These are phyloP conservation scores for Didymella lethalis DNA, from an alignment of 2,329 filamentous ascomycete species.

Conservation along the genomic window DNA sequence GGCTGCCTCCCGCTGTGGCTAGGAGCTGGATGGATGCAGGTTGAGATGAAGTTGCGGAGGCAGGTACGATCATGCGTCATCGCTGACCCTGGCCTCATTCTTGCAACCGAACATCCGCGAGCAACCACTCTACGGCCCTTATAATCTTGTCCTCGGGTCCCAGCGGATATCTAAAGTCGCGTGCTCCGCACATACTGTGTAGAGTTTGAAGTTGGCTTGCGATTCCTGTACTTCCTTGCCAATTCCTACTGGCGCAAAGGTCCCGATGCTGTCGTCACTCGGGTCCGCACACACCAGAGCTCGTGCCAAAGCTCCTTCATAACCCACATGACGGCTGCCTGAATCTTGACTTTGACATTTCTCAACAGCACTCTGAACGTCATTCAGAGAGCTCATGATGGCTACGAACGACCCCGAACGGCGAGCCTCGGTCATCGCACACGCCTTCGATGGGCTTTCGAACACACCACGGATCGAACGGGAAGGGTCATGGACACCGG, in stretches of 20 bases:
- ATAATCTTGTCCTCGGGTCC: constrained; percentile 13
- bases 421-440: constrained; percentile 33
- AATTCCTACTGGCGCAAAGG: background rate
- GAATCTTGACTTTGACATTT: background rate
- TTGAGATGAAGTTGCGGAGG: constrained; percentile 2
- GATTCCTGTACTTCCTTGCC: background rate
- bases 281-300: constrained; percentile 21
- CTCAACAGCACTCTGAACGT: constrained; percentile 1
- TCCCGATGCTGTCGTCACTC: constrained; percentile 16
- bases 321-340: constrained; percentile 19
- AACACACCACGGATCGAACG: constrained; percentile 25
- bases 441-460: constrained; percentile 43
- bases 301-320: constrained; percentile 24
- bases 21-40: background rate
- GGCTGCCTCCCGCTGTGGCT: constrained; percentile 14
- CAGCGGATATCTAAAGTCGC: constrained; percentile 22
- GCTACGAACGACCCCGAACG: constrained; percentile 12
- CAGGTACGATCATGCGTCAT: constrained; percentile 21
- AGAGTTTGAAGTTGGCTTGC: background rate
- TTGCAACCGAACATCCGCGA: constrained; percentile 14
- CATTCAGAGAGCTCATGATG: constrained; percentile 14
- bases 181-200: constrained; percentile 8
- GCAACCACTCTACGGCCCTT: constrained; percentile 11
- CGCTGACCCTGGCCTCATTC: constrained; percentile 3
- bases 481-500: constrained; percentile 42